These are phyloP conservation scores for Fusarium chaquense DNA, from an alignment of 2,329 filamentous ascomycete species.

Conservation along the genomic window DNA sequence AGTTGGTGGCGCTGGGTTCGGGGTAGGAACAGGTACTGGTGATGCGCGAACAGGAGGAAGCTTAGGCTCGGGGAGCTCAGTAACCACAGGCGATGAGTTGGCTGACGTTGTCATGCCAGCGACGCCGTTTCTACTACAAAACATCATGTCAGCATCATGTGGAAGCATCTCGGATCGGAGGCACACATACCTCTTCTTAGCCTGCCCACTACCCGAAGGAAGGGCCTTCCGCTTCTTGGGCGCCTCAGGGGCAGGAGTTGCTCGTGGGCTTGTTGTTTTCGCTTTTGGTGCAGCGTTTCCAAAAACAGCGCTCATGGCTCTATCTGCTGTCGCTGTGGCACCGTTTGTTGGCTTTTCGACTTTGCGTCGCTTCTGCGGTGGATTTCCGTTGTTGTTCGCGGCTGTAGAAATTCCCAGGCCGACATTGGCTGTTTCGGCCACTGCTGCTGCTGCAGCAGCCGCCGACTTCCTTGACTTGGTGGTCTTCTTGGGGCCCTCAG, in stretches of 20 bases:
- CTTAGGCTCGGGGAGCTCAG: slow-evolving; percentile 73
- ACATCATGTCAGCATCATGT: slow-evolving; percentile 30
- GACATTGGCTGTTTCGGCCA: slow-evolving; percentile 62
- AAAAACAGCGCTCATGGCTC: slow-evolving; percentile 72
- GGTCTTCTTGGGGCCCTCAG: slow-evolving; percentile 71
- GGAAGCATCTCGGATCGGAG: background rate
- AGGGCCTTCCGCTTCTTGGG: slow-evolving; percentile 79
- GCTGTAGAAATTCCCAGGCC: slow-evolving; percentile 76
- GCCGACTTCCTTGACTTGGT: slow-evolving; percentile 74
- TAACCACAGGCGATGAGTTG: slow-evolving; percentile 80
- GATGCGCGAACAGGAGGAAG: slow-evolving; percentile 63
- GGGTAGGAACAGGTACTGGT: slow-evolving; percentile 67
- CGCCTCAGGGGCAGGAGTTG: slow-evolving; percentile 74
- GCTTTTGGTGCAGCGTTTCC: slow-evolving; percentile 65
- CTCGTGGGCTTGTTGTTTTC: slow-evolving; percentile 73
- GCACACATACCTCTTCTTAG: slow-evolving; percentile 79
- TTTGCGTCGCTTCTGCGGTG: slow-evolving; percentile 81
- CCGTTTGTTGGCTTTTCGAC: slow-evolving; percentile 74
- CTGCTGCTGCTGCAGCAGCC: slow-evolving; percentile 45
- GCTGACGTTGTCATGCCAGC: slow-evolving; percentile 74
- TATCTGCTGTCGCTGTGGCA: slow-evolving; percentile 68
- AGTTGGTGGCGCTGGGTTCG: slow-evolving; percentile 75
- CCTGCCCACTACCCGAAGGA: slow-evolving; percentile 73
- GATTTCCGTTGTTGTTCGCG: slow-evolving; percentile 63
- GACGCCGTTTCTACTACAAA: slow-evolving; percentile 51